A percentile compares a stretch with the other conserved stretches of the same genome.
phyloP scores from a whole-genome alignment of 768 basidiomycete genomes.

The Rhizopogon rudus region DNA sequence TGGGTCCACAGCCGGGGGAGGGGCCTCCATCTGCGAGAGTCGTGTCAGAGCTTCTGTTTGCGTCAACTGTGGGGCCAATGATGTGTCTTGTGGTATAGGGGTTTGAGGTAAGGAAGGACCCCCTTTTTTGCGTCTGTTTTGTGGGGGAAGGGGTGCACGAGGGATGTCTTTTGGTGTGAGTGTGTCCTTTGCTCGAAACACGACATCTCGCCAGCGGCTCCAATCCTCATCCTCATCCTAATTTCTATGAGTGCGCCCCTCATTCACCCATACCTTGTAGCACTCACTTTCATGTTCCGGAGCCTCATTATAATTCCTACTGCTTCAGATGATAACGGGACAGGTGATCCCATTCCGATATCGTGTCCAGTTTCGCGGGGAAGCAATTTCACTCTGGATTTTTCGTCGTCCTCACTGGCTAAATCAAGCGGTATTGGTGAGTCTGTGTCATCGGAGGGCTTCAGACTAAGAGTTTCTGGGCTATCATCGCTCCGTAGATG shows the following conservation, averaged over 20 bases:
- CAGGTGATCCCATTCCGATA: conserved; percentile 84
- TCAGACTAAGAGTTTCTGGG: conserved; percentile 37
- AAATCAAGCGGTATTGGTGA: not conserved
- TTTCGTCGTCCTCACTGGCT: conserved; percentile 3
- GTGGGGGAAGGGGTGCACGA: conserved; percentile 46
- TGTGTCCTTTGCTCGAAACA: conserved; percentile 71
- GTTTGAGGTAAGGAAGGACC: conserved; percentile 22
- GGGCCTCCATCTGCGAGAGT: conserved; percentile 17
- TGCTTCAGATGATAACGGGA: conserved; percentile 71
- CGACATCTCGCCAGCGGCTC: conserved; percentile 83
- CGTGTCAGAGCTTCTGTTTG: conserved; percentile 45
- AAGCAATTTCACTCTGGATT: conserved; percentile 39
- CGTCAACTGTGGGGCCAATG: conserved; percentile 31
- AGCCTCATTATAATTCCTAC: conserved; percentile 73
- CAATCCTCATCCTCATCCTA: conserved; percentile 87
- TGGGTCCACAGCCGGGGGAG: conserved; percentile 27
- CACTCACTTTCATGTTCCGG: conserved; percentile 73
- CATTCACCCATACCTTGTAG: not conserved
- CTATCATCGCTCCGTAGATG: conserved; percentile 32
- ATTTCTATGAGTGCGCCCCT: not conserved
- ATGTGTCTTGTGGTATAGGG: not conserved
- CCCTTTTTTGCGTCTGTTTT: conserved; percentile 55
- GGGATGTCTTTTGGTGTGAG: conserved; percentile 32
- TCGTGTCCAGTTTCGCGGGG: conserved; percentile 85
- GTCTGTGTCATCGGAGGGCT: not conserved